Evolutionary conservation across 768 basidiomycete genomes (phyloP).

Genomic region (Agaricus bisporus): DNA sequence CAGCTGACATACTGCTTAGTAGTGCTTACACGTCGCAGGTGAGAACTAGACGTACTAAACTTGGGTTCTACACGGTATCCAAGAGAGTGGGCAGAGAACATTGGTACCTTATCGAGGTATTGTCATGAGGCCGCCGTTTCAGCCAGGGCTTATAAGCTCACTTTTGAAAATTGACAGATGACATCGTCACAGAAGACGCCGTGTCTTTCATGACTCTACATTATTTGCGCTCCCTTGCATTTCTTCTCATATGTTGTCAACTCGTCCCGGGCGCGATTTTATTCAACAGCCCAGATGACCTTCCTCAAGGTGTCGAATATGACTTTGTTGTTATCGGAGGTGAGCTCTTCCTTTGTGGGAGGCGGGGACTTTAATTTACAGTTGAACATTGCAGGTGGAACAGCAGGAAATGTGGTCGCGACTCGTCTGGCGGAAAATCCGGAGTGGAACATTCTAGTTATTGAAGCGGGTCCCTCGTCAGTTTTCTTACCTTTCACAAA

Average conservation of each 20-base stretch:
- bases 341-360: background rate
- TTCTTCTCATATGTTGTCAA: background rate
- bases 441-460: conserved; percentile 11
- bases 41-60: too few relatives aligned
- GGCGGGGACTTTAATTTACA: background rate
- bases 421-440: conserved; percentile 8
- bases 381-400: conserved; percentile 7
- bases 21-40: too few relatives aligned
- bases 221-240: too few relatives aligned
- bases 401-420: conserved; percentile 10
- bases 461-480: conserved; percentile 13
- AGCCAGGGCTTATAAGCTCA: too few relatives aligned
- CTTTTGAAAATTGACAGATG: too few relatives aligned
- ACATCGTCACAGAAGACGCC: too few relatives aligned
- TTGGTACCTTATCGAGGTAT: too few relatives aligned
- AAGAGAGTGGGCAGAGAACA: too few relatives aligned
- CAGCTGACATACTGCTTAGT: too few relatives aligned
- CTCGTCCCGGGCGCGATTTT: background rate
- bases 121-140: too few relatives aligned
- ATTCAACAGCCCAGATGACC: background rate
- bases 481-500: background rate
- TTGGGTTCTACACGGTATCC: too few relatives aligned
- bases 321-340: conserved; percentile 12
- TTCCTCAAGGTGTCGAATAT: background rate
- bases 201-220: too few relatives aligned